phyloP scores from a whole-genome alignment of 2,329 filamentous ascomycete species.

The Penicillium rolfsii region DNA sequence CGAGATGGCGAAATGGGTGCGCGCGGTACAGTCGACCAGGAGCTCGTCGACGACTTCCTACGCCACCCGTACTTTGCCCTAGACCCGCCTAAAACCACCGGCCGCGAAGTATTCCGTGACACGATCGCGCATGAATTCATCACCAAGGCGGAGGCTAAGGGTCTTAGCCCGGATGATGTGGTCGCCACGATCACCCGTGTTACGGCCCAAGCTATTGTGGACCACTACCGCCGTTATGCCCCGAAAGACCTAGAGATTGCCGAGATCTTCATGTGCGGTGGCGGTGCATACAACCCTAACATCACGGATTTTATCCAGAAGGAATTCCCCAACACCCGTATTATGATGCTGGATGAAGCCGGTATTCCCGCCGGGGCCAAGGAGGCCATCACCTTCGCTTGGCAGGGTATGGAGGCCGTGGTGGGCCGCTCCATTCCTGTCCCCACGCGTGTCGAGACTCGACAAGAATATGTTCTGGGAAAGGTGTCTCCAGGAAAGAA shows the following conservation, averaged over 20 bases:
- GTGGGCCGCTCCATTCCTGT: slow-evolving; percentile 60
- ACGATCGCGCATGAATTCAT: slow-evolving; percentile 59
- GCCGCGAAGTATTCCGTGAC: slow-evolving; percentile 63
- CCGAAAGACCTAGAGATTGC: slow-evolving; percentile 51
- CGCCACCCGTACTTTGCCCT: slow-evolving; percentile 55
- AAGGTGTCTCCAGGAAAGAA: slow-evolving; percentile 60
- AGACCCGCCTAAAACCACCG: slow-evolving; percentile 61
- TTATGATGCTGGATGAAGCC: slow-evolving; percentile 61
- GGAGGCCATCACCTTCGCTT: slow-evolving; percentile 63
- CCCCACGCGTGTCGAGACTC: slow-evolving; percentile 58
- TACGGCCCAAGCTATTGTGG: slow-evolving; percentile 61
- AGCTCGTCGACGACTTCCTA: slow-evolving; percentile 58
- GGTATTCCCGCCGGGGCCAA: slow-evolving; percentile 62
- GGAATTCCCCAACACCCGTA: slow-evolving; percentile 53
- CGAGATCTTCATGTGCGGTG: slow-evolving; percentile 66
- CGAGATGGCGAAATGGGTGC: slow-evolving; percentile 56
- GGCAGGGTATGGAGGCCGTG: slow-evolving; percentile 63
- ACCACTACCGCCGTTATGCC: slow-evolving; percentile 46
- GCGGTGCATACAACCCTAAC: slow-evolving; percentile 62
- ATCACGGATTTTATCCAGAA: slow-evolving; percentile 58
- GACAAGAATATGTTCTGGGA: slow-evolving; percentile 56
- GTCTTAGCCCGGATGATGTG: slow-evolving; percentile 55
- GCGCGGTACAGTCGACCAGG: slow-evolving; percentile 54
- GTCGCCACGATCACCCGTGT: slow-evolving; percentile 64
- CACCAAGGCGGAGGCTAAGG: slow-evolving; percentile 49